Evolutionary conservation across 805 yeast species (phyloP).

Genomic region (Wickerhamomyces mucosus): DNA sequence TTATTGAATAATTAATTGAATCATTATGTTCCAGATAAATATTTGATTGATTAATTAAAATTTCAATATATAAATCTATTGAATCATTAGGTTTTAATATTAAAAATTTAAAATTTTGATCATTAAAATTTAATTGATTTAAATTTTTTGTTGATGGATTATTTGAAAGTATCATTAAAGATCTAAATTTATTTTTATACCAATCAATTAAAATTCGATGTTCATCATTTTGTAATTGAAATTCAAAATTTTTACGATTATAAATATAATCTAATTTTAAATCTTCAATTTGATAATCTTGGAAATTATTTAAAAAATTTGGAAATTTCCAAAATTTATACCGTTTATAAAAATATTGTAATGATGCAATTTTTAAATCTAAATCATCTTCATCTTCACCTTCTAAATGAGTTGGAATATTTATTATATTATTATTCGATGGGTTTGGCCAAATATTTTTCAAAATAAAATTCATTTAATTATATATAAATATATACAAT

Average conservation of each 20-base stretch:
- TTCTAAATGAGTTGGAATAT: constrained; percentile 38
- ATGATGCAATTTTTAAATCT: constrained; percentile 51
- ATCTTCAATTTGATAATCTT: constrained; percentile 20
- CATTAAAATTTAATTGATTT: constrained; percentile 14
- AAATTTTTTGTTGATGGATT: constrained; percentile 26
- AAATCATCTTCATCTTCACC: constrained; percentile 46
- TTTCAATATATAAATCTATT: constrained; percentile 34
- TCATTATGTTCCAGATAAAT: constrained; percentile 50
- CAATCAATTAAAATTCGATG: constrained; percentile 60
- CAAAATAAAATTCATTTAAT: constrained; percentile 18
- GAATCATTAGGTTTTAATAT: constrained; percentile 32
- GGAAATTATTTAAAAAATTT: constrained; percentile 31
- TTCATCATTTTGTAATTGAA: constrained; percentile 39
- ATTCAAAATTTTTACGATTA: constrained; percentile 35
- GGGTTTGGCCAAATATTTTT: constrained; percentile 26
- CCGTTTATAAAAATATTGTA: constrained; percentile 48
- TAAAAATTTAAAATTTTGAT: constrained; percentile 22
- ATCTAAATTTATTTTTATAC: constrained; percentile 55
- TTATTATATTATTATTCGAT: constrained; percentile 21
- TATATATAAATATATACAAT: too few relatives aligned
- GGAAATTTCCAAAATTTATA: constrained; percentile 33
- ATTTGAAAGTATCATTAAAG: constrained; percentile 45
- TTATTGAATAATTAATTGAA: constrained; percentile 29
- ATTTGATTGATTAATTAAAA: constrained; percentile 36
- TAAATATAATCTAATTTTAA: constrained; percentile 25